Evolutionary conservation across 2,329 filamentous ascomycete genomes (phyloP), one percentile per base, ranked within the genome.

Genomic region (Fonsecaea pedrosoi): DNA sequence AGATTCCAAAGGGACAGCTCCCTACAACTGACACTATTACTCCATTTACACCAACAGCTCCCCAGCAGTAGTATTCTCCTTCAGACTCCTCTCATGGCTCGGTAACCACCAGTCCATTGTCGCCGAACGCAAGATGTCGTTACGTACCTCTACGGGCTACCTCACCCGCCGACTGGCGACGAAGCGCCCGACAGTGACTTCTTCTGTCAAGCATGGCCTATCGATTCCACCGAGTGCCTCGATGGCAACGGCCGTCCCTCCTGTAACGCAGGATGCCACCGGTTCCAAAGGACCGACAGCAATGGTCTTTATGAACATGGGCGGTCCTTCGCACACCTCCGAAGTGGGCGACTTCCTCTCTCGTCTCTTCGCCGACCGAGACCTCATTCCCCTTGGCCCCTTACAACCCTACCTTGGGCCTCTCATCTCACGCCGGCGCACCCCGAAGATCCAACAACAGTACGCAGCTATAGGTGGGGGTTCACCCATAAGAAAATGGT

Each of bases 301-400:
- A 53, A 98, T 99, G 88, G 95, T 99, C 13, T 97, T 99, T 76
- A 87, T 99, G 82, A 99, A 99, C 81, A 99, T 99, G 95, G 95
- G 95, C 67, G 95, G 95, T 0, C 95, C 95, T 2, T 91, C 92
- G 1, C 97, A 91, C 3, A 91, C 90, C 4, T 87, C 89, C 72
- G 93, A 99, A 82, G 95, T 99, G 40, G 89, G 90, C 73, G 88
- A 90, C 79, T 99, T 98, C 76, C 82, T 99, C 56, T 95, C 90
- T 78, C 89, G 94, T 73, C 83, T 99, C 72, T 99, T 99, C 81
- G 89, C 94, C 66, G 95, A 99, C 77, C 93, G 84, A 71, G 96
- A 99, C 78, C 82, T 99, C 59, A 99, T 99, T 73, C 96, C 95
- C n/a, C 87, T 99, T 1, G 95, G 95, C 21, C 90, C 91, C 58